Base-by-base conservation (phyloP, 345 rosid genomes). In the Linum tenue region DNA sequence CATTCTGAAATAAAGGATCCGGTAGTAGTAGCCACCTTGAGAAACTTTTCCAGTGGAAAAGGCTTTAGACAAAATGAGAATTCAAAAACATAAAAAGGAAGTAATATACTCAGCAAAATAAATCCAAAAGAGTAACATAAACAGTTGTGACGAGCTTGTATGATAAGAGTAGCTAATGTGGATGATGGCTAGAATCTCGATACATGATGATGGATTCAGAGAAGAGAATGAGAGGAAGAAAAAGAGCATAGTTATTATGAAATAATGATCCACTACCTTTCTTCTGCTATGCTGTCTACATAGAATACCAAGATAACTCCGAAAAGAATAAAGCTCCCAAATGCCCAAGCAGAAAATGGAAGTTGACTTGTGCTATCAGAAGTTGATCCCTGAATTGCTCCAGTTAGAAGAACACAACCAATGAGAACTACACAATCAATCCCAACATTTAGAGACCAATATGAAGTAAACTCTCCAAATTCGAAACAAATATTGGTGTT, bases 271-370 rank as follows among this genome's bases (percentile, higher is more conserved):
- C 57, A 50, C 64, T 83, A 90, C 99, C 92, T 94, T 79, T 94
- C 99, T 78, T 90, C 99, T 48, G 97, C 96, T 42, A 94, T 82
- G 70, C 82, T 82, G 80, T 94, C 97, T 12, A 90, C 76, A 57
- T 88, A 90, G 79, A 88, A 94, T 77, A 90, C 88, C 75, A 94
- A 79, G 67, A 94, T 80, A 72, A 90, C 69, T 64, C 97, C 96
- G 65, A 90, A 94, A 64, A 83, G 59, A 63, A 84, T 77, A 68
- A 89, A 85, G 84, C 96, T 91, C 57, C 77, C 60, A 77, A 85
- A 94, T 67, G 96, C 89, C 99, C 91, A 94, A 3, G 83, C 77
- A 70, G 99, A 94, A 83, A 90, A 94, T 48, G 95, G 95, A 66
- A 94, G 75, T 70, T 73, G 72, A 3, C 68, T 16, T 3, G 67